Base-by-base conservation (phyloP, 2,329 filamentous ascomycete species). In the Pseudopyricularia cyperi region DNA sequence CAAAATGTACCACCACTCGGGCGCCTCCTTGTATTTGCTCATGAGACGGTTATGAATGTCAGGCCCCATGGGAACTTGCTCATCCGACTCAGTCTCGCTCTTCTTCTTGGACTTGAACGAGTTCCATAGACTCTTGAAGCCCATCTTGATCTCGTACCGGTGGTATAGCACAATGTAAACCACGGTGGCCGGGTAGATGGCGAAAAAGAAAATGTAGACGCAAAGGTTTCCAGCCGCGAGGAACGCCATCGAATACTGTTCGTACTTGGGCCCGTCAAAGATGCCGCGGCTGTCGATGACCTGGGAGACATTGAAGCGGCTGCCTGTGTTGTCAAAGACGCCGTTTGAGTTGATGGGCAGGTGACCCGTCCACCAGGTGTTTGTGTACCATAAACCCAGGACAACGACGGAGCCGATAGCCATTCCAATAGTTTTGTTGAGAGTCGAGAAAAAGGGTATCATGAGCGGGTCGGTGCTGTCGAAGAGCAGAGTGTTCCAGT, bases 381-480 rank as follows among this genome's bases (percentile, higher is more conserved):
- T 79, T 46, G 68, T 73, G 61, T 77, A 85, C 66, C 80, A 82
- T 8, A 85, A 60, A 26, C 66, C 76, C 2, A 76, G 62, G 14
- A 79, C 68, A 14, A 83, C 66, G 66, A 77, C 74, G 57, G 74
- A 72, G 44, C 72, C 76, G 33, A 77, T 56, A 12, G 80, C 69
- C 49, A 76, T 71, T 30, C 80, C 80, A 46, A 81, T 65, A 55
- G 82, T 69, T 22, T 75, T 77, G 62, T 85, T 85, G 52, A 79
- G 69, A 44, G 81, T 82, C 28, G 76, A 77, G 64, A 80, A 76
- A 59, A 74, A 75, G 3, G 75, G 74, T 7, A 73, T 67, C 58
- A 64, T 58, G 46, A 57, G 66, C 60, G 71, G 65, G 52, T 62
- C 59, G 14, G 56, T 57, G 11, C 26, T 34, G 46, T 61, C 57